A percentile compares a stretch with the other conserved stretches of the same genome.
Conservation (phyloP, 2,329 filamentous ascomycete species). For the Mycosphaerella arachidis region DNA sequence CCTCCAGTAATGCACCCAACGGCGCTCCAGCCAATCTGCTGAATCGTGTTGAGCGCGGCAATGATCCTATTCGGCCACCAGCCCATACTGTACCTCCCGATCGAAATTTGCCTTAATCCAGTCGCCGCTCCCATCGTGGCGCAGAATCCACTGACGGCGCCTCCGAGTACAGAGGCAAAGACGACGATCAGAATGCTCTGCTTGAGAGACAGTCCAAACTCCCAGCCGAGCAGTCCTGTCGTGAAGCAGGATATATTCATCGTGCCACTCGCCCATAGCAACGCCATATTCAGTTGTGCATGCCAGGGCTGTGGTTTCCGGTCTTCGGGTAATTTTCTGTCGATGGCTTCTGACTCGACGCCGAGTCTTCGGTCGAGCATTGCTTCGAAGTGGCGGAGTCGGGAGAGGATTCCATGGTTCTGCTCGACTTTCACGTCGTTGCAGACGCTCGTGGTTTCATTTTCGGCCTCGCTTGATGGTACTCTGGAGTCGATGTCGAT, state of each 20-base stretch:
- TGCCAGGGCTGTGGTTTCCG: slow-evolving; percentile 40
- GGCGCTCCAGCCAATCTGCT: slow-evolving; percentile 42
- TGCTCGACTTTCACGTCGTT: slow-evolving; percentile 18
- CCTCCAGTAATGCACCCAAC: slow-evolving; percentile 43
- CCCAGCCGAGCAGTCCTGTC: slow-evolving; percentile 44
- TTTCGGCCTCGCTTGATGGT: slow-evolving; percentile 6
- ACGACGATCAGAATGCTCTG: slow-evolving; percentile 35
- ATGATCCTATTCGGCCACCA: slow-evolving; percentile 49
- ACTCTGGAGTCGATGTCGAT: slow-evolving; percentile 23
- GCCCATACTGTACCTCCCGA: slow-evolving; percentile 47
- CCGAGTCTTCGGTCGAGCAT: slow-evolving; percentile 44
- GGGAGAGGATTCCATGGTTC: slow-evolving; percentile 28
- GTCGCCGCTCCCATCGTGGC: slow-evolving; percentile 34
- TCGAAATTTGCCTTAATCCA: slow-evolving; percentile 42
- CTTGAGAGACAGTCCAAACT: slow-evolving; percentile 45
- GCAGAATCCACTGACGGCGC: slow-evolving; percentile 31
- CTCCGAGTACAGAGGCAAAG: slow-evolving; percentile 32
- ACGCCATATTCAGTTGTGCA: slow-evolving; percentile 30
- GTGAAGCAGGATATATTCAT: slow-evolving; percentile 36
- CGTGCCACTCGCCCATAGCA: slow-evolving; percentile 34
- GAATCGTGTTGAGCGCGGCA: slow-evolving; percentile 45
- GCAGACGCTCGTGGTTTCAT: neutral
- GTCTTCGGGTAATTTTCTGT: slow-evolving; percentile 43
- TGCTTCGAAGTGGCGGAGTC: slow-evolving; percentile 37
- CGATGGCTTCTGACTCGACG: slow-evolving; percentile 47